Percentiles rank a stretch among this genome's conserved stretches.
Conservation (phyloP, 345 rosid genomes). For the Physaria fendleri region DNA sequence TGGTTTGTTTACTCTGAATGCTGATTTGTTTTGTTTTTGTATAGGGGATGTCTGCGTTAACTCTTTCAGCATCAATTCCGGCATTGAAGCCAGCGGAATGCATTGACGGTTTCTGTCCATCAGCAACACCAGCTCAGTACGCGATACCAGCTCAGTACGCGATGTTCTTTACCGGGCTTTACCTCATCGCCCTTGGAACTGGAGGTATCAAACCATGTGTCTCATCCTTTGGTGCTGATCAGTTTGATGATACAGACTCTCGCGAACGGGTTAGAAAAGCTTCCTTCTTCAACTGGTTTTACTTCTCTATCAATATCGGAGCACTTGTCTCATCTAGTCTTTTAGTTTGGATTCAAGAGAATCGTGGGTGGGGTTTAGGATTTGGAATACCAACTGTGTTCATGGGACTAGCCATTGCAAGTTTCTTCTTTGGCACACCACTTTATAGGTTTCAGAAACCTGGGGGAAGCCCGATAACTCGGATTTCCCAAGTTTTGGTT, state of each 20-base stretch:
- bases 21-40: not conserved
- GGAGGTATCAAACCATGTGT: slow-evolving; percentile 98
- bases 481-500: slow-evolving; percentile 78
- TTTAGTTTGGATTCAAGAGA: slow-evolving; percentile 88
- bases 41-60: slow-evolving; percentile 84
- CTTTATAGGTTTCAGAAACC: slow-evolving; percentile 87
- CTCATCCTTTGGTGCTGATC: slow-evolving; percentile 93
- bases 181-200: slow-evolving; percentile 84
- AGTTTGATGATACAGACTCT: slow-evolving; percentile 5
- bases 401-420: slow-evolving; percentile 75
- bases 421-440: slow-evolving; percentile 85
- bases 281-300: no score
- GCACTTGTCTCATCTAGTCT: slow-evolving; percentile 3
- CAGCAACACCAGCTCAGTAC: slow-evolving; percentile 57
- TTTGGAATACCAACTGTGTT: slow-evolving; percentile 89
- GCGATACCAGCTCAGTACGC: slow-evolving; percentile 69
- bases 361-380: slow-evolving; percentile 90
- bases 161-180: slow-evolving; percentile 79
- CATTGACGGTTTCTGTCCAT: slow-evolving; percentile 51
- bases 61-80: slow-evolving; percentile 81
- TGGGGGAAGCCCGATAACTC: slow-evolving; percentile 85
- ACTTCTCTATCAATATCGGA: no score
- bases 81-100: slow-evolving; percentile 65
- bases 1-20: not conserved
- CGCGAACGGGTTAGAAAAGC: no score